phyloP scores from a whole-genome alignment of 768 basidiomycete genomes.

The Tylopilus balloui region DNA sequence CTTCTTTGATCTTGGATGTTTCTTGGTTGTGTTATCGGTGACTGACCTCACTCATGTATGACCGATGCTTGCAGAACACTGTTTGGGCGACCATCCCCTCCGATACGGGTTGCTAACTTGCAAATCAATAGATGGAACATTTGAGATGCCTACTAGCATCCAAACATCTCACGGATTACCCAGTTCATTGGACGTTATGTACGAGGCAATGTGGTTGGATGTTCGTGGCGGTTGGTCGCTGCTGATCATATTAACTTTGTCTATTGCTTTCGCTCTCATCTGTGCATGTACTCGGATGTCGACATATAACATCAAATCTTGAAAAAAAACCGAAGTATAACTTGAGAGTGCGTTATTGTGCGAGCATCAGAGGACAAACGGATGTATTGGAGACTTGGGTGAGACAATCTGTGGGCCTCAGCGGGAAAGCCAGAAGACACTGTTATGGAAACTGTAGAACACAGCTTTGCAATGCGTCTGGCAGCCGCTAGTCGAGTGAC shows the following conservation, averaged over 20 bases:
- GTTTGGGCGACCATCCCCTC: constrained; percentile 29
- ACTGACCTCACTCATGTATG: constrained; percentile 19
- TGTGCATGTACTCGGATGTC: constrained; percentile 1
- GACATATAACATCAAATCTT: background rate
- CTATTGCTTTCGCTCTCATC: background rate
- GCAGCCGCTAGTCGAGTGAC: too few species aligned
- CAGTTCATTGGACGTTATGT: background rate
- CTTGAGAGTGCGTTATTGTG: too few species aligned
- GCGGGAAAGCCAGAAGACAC: too few species aligned
- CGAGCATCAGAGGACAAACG: too few species aligned
- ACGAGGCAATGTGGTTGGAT: background rate
- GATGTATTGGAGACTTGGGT: too few species aligned
- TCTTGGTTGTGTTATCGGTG: constrained; percentile 13
- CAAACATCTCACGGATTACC: background rate
- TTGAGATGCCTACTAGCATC: constrained; percentile 1
- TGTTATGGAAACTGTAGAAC: too few species aligned
- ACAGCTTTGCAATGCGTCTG: too few species aligned
- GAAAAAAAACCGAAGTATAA: too few species aligned
- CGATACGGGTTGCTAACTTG: constrained; percentile 3
- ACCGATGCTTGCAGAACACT: constrained; percentile 18
- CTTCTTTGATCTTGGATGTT: constrained; percentile 14
- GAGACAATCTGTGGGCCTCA: too few species aligned
- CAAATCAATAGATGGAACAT: constrained; percentile 1
- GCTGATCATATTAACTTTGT: too few species aligned
- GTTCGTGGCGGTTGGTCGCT: background rate